Evolutionary conservation across 441 rosid genomes (phyloP), one percentile per base, ranked within the genome.

Genomic region (Breynia disticha): DNA sequence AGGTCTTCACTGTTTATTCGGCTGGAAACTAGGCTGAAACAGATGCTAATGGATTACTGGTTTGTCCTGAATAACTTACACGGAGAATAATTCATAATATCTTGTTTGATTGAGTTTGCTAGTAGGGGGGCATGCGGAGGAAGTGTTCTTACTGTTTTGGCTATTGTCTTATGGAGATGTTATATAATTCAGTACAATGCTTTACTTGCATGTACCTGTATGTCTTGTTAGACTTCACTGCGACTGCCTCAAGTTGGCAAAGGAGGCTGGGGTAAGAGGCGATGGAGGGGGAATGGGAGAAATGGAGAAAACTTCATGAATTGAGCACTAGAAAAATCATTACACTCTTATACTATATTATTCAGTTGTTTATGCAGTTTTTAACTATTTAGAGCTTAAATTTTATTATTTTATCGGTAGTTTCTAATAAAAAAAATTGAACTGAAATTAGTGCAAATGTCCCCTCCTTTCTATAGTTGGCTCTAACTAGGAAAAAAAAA

Each of bases 1-100:
- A 82, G 96, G 68, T 90, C 98, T n/a, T 69, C 90, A 20, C 56
- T 87, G 37, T 90, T 63, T 71, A 71, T 74, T 19, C 78, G 90
- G 65, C 78, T 90, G 48, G 96, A 90, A 71, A 45, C 74, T 55
- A 85, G 49, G 68, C 82, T 90, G 68, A 90, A 78, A 64, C 85
- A 78, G 49, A 82, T 82, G 51, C 17, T 70, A 19, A 0, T 35
- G 46, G 95, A 85, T 4, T 90, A 79, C 88, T 87, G 96, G 98
- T 90, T 46, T 48, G 93, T 72, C 56, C 59, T 39, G 49, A 49
- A 15, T 57, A 24, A 39, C n/a, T 22, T 35, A 18, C 8, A 28
- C 13, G 44, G 10, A 6, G 13, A 11, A 15, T 41, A 13, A 41
- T 41, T 4, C n/a, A 0, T 41, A 41, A 11, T 41, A 11, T 41